These are phyloP conservation scores for Saussurea involucrata DNA, from an alignment of 129 eudicot genomes.

Conservation along the genomic window DNA sequence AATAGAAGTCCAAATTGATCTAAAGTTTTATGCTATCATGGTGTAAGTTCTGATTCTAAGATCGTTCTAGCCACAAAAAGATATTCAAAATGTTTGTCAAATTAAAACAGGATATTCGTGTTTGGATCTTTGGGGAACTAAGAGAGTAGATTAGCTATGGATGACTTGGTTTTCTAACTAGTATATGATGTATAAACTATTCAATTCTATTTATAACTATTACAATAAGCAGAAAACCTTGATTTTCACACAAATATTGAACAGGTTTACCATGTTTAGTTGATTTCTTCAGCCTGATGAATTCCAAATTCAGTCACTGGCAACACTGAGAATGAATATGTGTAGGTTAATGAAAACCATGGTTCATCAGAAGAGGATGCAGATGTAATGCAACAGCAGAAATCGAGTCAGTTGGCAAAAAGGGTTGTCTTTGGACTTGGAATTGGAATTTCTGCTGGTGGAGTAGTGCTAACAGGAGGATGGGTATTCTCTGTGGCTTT, in stretches of 20 bases:
- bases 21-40: not conserved
- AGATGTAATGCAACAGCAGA: constrained; percentile 35
- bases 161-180: not conserved
- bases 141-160: not conserved
- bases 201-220: not conserved
- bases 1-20: not conserved
- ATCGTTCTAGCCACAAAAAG: not conserved
- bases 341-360: constrained; percentile 45
- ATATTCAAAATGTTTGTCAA: not conserved
- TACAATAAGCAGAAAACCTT: not conserved
- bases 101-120: not conserved
- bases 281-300: not conserved
- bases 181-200: not conserved
- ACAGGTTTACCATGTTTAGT: not conserved
- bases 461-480: constrained; percentile 87
- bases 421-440: constrained; percentile 81
- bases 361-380: constrained; percentile 22
- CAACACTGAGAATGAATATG: constrained; percentile 28
- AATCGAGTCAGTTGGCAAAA: constrained; percentile 67
- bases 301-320: constrained; percentile 7
- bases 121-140: constrained; percentile 1
- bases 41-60: not conserved
- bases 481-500: constrained; percentile 80
- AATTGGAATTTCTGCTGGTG: constrained; percentile 77
- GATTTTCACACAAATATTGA: not conserved